Conservation (phyloP, 768 basidiomycete species). For the Pleurotus cornucopiae region DNA sequence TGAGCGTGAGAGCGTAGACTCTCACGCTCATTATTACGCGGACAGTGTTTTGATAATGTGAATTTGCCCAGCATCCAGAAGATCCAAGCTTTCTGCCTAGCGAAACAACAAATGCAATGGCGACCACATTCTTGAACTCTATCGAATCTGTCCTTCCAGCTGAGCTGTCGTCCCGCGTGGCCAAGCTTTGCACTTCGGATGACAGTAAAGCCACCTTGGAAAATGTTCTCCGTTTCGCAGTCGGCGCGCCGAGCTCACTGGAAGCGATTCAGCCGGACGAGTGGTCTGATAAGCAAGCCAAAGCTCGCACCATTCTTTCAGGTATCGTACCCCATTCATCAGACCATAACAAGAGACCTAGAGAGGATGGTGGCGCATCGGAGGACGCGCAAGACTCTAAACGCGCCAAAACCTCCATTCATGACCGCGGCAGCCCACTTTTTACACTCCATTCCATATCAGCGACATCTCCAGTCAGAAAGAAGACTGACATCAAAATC, state of each 20-base stretch:
- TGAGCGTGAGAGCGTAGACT: no score
- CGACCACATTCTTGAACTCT: conserved; percentile 7
- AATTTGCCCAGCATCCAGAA: no score
- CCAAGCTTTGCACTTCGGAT: conserved; percentile 25
- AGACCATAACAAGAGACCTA: conserved; percentile 25
- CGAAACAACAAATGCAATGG: background rate
- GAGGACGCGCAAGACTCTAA: conserved; percentile 23
- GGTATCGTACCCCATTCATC: conserved; percentile 20
- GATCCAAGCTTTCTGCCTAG: background rate
- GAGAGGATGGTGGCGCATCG: conserved; percentile 25
- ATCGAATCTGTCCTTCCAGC: conserved; percentile 28
- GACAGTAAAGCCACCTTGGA: conserved; percentile 33
- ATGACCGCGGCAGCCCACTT: conserved; percentile 33
- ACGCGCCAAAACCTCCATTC: conserved; percentile 19
- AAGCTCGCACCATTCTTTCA: conserved; percentile 23
- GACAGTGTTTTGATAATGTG: no score
- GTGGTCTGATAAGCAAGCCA: conserved; percentile 35
- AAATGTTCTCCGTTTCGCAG: conserved; percentile 37
- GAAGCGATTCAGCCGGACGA: conserved; percentile 23
- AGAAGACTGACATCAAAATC: conserved; percentile 67
- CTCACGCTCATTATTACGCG: no score
- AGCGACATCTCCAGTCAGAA: conserved; percentile 69
- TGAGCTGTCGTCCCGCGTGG: conserved; percentile 29
- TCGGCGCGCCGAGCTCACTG: conserved; percentile 33
- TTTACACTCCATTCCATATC: conserved; percentile 66